Conservation (phyloP, 2,329 filamentous ascomycete genomes). For the Exophiala phaeomuriformis region DNA sequence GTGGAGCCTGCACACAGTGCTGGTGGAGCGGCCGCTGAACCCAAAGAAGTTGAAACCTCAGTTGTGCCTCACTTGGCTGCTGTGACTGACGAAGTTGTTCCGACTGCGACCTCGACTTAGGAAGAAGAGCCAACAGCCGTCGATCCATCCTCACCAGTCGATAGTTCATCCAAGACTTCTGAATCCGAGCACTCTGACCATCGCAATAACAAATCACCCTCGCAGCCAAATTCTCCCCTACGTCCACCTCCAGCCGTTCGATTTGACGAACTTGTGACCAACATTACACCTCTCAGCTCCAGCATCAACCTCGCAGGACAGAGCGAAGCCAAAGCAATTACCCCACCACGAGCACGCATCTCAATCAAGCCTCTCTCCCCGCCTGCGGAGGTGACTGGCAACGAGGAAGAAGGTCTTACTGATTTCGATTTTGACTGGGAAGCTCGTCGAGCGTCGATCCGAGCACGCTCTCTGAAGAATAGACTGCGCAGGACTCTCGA, state of each 20-base stretch:
- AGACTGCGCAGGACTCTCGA: background rate
- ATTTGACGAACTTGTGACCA: constrained; percentile 1
- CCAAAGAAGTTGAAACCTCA: background rate
- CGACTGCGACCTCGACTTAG: background rate
- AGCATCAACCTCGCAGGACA: background rate
- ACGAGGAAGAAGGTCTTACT: background rate
- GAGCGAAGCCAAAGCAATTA: background rate
- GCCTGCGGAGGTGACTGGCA: background rate
- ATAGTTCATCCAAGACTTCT: background rate
- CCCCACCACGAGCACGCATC: background rate
- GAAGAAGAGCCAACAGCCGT: background rate
- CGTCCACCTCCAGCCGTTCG: background rate
- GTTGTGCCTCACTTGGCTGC: background rate
- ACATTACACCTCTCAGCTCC: background rate
- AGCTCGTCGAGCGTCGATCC: background rate
- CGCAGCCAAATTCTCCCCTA: background rate
- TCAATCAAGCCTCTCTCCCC: constrained; percentile 2
- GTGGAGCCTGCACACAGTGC: background rate
- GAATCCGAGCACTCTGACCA: background rate
- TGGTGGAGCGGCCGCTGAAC: background rate
- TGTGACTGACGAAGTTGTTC: background rate
- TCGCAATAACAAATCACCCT: background rate
- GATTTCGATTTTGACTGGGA: constrained; percentile 1
- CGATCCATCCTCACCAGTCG: background rate
- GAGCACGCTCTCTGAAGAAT: constrained; percentile 1